phyloP scores from a whole-genome alignment of 768 basidiomycete genomes.

The Suillus alpinus region DNA sequence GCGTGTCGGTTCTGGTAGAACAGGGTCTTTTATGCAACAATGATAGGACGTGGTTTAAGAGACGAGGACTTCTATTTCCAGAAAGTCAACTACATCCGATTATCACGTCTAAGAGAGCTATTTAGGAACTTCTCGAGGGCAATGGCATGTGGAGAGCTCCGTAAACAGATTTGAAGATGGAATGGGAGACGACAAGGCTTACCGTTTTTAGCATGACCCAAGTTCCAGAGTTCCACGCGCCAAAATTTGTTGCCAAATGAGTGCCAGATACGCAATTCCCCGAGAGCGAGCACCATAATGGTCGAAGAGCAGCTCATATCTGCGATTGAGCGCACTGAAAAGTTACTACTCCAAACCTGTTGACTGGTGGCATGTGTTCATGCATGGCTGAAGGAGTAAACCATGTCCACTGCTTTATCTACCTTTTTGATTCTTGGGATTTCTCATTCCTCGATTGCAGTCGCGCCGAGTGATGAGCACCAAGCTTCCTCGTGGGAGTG shows the following conservation, averaged over 20 bases:
- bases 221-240: neutral
- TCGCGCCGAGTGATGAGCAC: neutral
- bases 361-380: neutral
- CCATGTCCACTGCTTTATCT: neutral
- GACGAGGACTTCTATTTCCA: neutral
- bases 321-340: neutral
- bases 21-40: constrained; percentile 7
- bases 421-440: neutral
- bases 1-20: neutral
- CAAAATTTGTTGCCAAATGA: neutral
- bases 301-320: neutral
- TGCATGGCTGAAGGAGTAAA: no score
- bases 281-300: neutral
- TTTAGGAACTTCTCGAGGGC: neutral
- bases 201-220: neutral
- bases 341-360: neutral
- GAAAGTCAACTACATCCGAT: neutral
- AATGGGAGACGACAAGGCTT: neutral
- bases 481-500: neutral
- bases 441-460: neutral
- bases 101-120: neutral
- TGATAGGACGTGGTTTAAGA: constrained; percentile 1
- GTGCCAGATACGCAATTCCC: neutral
- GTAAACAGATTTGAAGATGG: neutral
- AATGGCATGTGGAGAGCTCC: neutral